These are phyloP conservation scores for Oryza officinalis DNA, from an alignment of 176 grass and related monocot genomes.

Conservation along the genomic window DNA sequence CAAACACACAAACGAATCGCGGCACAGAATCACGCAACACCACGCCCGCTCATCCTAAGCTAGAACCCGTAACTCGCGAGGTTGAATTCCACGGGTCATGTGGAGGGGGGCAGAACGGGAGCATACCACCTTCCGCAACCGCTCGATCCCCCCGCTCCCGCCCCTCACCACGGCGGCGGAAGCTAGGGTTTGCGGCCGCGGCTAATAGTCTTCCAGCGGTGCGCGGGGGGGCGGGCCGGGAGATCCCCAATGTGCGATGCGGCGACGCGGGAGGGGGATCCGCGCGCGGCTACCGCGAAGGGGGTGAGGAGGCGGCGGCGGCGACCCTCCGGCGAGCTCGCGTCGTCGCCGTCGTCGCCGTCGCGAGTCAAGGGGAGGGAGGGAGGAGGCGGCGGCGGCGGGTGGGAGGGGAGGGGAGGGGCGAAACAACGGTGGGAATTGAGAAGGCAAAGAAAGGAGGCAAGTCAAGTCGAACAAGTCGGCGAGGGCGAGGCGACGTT, in stretches of 20 bases:
- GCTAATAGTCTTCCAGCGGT: background rate
- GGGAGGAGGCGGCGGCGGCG: background rate
- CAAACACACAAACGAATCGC: background rate
- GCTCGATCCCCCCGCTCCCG: background rate
- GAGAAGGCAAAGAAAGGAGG: constrained; percentile 13
- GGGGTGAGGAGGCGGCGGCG: rapidly evolving
- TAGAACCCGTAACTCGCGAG: background rate
- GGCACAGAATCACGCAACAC: background rate
- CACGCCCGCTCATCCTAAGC: background rate
- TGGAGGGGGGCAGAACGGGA: background rate
- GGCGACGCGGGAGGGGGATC: background rate
- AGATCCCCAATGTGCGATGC: constrained; percentile 51
- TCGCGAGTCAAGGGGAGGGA: background rate
- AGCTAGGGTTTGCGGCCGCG: background rate
- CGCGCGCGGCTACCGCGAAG: too few relatives aligned
- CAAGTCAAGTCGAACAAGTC: constrained; percentile 22
- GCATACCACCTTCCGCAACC: constrained; percentile 8
- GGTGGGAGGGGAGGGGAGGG: background rate
- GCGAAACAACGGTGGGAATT: constrained; percentile 10
- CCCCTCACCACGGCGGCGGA: background rate
- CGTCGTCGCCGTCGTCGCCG: background rate
- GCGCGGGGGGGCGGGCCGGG: background rate
- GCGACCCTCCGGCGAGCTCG: background rate
- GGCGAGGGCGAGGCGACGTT: background rate
- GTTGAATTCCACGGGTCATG: background rate